A percentile compares a stretch with the other conserved stretches of the same genome.
Evolutionary conservation across 768 basidiomycete genomes (phyloP).

Genomic region (Tricholoma hemisulphureum): DNA sequence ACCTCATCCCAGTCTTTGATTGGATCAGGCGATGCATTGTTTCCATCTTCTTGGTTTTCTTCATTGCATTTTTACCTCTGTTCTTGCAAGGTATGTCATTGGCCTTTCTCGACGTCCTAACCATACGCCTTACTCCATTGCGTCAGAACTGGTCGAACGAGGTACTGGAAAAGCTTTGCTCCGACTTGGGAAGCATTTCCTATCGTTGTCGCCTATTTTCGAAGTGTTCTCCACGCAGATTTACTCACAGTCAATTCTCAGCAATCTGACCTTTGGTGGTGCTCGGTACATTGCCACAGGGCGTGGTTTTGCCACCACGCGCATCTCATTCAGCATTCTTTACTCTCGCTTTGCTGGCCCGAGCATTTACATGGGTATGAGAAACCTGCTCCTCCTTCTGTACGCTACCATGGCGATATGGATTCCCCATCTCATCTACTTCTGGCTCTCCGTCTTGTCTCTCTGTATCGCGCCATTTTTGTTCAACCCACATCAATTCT

Average conservation of each 20-base stretch:
- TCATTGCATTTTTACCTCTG: conserved; percentile 94
- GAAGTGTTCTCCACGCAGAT: conserved; percentile 99
- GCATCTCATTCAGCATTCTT: conserved; percentile 93
- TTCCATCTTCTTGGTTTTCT: conserved; percentile 98
- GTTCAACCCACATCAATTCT: conserved; percentile 99
- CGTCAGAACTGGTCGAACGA: conserved; percentile 87
- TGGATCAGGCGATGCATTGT: conserved; percentile 98
- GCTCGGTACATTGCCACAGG: conserved; percentile 99
- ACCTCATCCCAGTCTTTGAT: conserved; percentile 92
- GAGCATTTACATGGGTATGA: conserved; percentile 99
- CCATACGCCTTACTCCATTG: neutral
- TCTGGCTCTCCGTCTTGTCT: conserved; percentile 96
- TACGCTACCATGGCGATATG: conserved; percentile 91
- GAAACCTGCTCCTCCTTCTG: conserved; percentile 85
- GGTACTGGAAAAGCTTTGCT: conserved; percentile 94
- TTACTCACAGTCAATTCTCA: conserved; percentile 94
- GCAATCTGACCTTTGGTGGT: conserved; percentile 96
- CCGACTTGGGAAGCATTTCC: conserved; percentile 93
- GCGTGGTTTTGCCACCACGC: conserved; percentile 96
- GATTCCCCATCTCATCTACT: conserved; percentile 95
- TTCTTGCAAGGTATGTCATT: conserved; percentile 85
- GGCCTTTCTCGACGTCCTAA: neutral
- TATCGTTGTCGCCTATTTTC: conserved; percentile 95
- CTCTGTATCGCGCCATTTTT: conserved; percentile 96
- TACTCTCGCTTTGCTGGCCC: conserved; percentile 99